These are phyloP conservation scores for Crithidia sp. DNA, from an alignment of 208 protist genomes.

Conservation along the genomic window DNA sequence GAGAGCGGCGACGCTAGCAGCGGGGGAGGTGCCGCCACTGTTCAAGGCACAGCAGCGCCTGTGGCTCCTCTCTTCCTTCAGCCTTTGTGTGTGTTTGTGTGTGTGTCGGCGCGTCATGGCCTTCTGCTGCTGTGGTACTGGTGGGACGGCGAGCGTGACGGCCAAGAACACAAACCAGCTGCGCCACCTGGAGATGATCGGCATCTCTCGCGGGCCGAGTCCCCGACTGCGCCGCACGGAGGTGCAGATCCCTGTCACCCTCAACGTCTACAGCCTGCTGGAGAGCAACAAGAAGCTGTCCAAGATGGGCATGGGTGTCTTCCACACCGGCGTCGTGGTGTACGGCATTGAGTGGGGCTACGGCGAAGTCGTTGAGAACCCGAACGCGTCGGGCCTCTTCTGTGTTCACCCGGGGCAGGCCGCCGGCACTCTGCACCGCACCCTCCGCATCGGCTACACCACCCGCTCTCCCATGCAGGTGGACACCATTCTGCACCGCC, in stretches of 20 bases:
- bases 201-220: conserved; percentile 45
- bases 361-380: conserved; percentile 76
- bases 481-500: conserved; percentile 82
- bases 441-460: conserved; percentile 75
- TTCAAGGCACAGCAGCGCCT: too few species aligned
- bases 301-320: conserved; percentile 86
- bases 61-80: too few species aligned
- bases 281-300: conserved; percentile 66
- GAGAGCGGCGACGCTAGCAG: too few species aligned
- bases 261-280: conserved; percentile 89
- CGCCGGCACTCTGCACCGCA: conserved; percentile 66
- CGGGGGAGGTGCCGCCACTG: too few species aligned
- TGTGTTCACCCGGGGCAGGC: conserved; percentile 77
- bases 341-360: conserved; percentile 93
- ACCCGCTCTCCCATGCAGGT: conserved; percentile 83
- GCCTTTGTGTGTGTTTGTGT: not conserved
- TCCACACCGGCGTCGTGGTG: conserved; percentile 88
- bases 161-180: conserved; percentile 36
- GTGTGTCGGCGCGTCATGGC: conserved; percentile 21
- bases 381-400: conserved; percentile 78
- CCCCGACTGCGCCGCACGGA: conserved; percentile 43
- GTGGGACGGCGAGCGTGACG: conserved; percentile 7
- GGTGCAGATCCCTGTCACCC: conserved; percentile 50
- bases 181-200: conserved; percentile 24
- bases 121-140: conserved; percentile 63